These are phyloP conservation scores for Coemansia sp. DNA, from an alignment of 371 early-diverging fungal genomes.

Conservation along the genomic window DNA sequence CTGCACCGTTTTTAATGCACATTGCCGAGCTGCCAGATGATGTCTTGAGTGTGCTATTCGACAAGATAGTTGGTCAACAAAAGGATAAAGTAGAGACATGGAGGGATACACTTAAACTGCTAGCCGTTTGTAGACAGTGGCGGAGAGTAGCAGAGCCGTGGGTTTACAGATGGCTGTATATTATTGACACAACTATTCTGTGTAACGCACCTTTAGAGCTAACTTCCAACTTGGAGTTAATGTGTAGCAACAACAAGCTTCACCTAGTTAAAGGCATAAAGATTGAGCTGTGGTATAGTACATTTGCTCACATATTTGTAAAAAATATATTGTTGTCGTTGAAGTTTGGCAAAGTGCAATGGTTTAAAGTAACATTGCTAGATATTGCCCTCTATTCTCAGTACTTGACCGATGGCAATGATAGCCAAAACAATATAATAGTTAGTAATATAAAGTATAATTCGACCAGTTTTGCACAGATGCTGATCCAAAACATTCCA, in stretches of 20 bases:
- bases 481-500: not conserved
- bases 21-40: conserved; percentile 1
- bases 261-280: not conserved
- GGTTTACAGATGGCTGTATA: conserved; percentile 4
- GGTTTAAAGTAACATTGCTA: not conserved
- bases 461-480: not conserved
- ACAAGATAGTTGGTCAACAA: not conserved
- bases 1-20: not conserved
- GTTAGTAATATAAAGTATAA: not conserved
- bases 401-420: not conserved
- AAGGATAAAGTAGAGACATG: not conserved
- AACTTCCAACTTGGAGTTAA: not conserved
- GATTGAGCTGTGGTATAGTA: conserved; percentile 1
- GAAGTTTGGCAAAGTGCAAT: not conserved
- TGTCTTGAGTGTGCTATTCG: not conserved
- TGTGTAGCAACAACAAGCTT: not conserved
- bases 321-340: not conserved
- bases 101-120: not conserved
- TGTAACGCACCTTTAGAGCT: not conserved
- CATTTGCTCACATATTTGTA: not conserved
- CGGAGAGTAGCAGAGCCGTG: not conserved
- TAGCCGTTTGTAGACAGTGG: conserved; percentile 1
- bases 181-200: conserved; percentile 2
- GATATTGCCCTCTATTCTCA: not conserved
- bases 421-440: not conserved